A percentile compares a stretch with the other conserved stretches of the same genome.
These are phyloP conservation scores for Quercus variabilis DNA, from an alignment of 306 rosid species.

Conservation along the genomic window DNA sequence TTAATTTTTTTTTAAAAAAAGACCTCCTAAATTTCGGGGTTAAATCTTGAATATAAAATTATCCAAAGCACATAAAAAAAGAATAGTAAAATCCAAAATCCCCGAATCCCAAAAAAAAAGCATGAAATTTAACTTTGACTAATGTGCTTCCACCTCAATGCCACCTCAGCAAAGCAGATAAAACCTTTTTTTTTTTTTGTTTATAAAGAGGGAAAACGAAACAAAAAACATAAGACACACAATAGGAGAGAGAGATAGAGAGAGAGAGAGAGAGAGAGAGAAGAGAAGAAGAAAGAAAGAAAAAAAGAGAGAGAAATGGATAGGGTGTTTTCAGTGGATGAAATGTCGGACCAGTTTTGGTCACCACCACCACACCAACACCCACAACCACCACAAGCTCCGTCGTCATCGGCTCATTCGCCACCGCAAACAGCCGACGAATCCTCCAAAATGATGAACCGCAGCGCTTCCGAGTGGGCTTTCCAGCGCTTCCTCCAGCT, in stretches of 20 bases:
- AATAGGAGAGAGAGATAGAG: too few relatives aligned
- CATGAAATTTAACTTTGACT: background rate
- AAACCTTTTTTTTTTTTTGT: background rate
- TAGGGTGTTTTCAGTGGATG: slow-evolving; percentile 72
- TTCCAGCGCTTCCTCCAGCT: slow-evolving; percentile 63
- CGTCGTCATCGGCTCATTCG: too few relatives aligned
- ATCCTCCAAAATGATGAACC: slow-evolving; percentile 66
- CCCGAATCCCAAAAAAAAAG: background rate
- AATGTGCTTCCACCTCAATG: background rate
- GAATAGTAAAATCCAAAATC: background rate
- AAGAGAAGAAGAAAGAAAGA: background rate
- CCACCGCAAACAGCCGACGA: background rate
- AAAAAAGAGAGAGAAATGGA: slow-evolving; percentile 48
- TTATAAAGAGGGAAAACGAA: background rate
- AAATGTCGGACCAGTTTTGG: slow-evolving; percentile 70
- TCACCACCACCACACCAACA: slow-evolving; percentile 15
- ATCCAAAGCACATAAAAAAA: too few relatives aligned
- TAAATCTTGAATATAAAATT: too few relatives aligned
- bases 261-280: background rate
- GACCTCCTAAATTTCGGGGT: too few relatives aligned
- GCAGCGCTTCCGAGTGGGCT: slow-evolving; percentile 90
- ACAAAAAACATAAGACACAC: background rate
- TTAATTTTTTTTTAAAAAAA: too few relatives aligned
- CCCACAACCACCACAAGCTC: slow-evolving; percentile 3
- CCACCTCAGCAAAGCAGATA: background rate